phyloP scores from a whole-genome alignment of 2,329 filamentous ascomycete species.

The Didymella exigua region DNA sequence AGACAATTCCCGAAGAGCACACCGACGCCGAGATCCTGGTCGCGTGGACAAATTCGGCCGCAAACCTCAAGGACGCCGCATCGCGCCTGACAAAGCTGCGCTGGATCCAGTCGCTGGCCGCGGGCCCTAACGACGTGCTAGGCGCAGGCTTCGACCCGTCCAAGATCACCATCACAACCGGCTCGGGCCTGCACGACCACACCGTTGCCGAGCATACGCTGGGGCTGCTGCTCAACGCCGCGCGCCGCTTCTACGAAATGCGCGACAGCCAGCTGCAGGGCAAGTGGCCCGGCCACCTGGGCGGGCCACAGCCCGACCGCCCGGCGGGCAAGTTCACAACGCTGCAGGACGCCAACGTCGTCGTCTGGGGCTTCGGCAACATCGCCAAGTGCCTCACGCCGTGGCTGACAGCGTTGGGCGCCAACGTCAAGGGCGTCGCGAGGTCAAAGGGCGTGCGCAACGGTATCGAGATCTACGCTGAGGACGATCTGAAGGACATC shows the following conservation, averaged over 20 bases:
- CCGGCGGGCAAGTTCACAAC: conserved; percentile 64
- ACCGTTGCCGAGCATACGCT: conserved; percentile 70
- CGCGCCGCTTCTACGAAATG: conserved; percentile 66
- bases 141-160: conserved; percentile 63
- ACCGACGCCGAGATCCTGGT: conserved; percentile 66
- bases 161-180: conserved; percentile 62
- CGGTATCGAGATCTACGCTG: conserved; percentile 63
- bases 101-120: conserved; percentile 71
- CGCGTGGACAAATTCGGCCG: conserved; percentile 65
- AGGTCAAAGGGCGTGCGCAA: conserved; percentile 61
- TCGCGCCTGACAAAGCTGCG: conserved; percentile 61
- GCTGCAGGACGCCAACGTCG: conserved; percentile 62
- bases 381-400: conserved; percentile 67
- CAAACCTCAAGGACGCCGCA: conserved; percentile 65
- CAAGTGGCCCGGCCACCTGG: conserved; percentile 66
- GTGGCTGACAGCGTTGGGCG: conserved; percentile 60
- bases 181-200: conserved; percentile 67
- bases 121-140: conserved; percentile 69
- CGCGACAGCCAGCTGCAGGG: conserved; percentile 63
- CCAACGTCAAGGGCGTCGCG: conserved; percentile 65
- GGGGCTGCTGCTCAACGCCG: conserved; percentile 61
- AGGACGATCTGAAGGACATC: conserved; percentile 60
- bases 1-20: conserved; percentile 61
- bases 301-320: conserved; percentile 65
- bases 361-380: conserved; percentile 71